phyloP scores from a whole-genome alignment of 768 basidiomycete species.

The Filobasidium wieringae region DNA sequence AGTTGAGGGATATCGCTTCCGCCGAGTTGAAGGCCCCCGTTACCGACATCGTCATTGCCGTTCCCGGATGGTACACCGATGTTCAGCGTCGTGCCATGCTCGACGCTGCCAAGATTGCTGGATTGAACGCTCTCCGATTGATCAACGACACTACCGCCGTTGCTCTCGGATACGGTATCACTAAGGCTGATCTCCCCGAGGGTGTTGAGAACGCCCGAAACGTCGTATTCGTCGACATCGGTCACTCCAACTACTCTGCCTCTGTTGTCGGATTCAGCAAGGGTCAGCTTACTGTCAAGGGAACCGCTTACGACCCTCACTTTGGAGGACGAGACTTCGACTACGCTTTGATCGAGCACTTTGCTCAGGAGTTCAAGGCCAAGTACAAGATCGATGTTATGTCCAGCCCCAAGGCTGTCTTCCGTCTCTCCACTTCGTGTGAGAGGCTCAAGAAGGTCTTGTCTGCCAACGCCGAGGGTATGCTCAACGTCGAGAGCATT shows the following conservation, averaged over 20 bases:
- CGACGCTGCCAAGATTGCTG: constrained; percentile 79
- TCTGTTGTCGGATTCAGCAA: constrained; percentile 86
- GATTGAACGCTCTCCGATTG: constrained; percentile 79
- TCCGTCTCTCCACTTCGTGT: constrained; percentile 76
- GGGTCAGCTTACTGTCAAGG: constrained; percentile 75
- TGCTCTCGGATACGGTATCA: constrained; percentile 96
- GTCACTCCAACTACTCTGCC: constrained; percentile 81
- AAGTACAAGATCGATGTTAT: constrained; percentile 98
- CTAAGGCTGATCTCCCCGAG: constrained; percentile 83
- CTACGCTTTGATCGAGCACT: constrained; percentile 75
- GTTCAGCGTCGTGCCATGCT: constrained; percentile 77
- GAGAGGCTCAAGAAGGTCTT: constrained; percentile 94
- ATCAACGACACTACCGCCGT: constrained; percentile 95
- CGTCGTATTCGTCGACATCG: constrained; percentile 89
- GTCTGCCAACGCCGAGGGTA: constrained; percentile 80
- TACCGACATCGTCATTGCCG: constrained; percentile 85
- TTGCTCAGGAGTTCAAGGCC: constrained; percentile 79
- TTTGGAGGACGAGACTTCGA: constrained; percentile 96
- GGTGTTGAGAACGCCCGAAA: constrained; percentile 66
- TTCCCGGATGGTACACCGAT: constrained; percentile 96
- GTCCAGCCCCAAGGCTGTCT: constrained; percentile 77
- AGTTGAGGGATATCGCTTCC: constrained; percentile 74
- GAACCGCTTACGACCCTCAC: constrained; percentile 80
- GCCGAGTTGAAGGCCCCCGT: constrained; percentile 75
- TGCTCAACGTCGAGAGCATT: constrained; percentile 87